Evolutionary conservation across 495 filamentous ascomycete genomes (phyloP), one percentile per base, ranked within the genome.

Genomic region (Chaetomidium leptoderma): DNA sequence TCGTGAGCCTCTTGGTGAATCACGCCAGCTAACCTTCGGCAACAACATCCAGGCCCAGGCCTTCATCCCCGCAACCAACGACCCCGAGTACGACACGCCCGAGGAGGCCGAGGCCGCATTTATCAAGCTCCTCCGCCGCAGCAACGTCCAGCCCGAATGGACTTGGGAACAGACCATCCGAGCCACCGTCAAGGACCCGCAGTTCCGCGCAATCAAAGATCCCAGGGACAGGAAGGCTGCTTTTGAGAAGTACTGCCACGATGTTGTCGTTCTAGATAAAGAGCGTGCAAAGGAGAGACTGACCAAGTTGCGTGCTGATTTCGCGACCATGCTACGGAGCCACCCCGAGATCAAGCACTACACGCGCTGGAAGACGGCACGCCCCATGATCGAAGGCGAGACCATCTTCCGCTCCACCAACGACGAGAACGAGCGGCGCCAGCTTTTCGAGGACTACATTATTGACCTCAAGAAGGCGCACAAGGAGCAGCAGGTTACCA

Each of bases 341-440:
- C 95, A 97, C 72, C 90, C 92, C 65, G 93, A 97, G 76, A 97
- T 99, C 70, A 95, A 92, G 74, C 85, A 96, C 63, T 97, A 96
- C 73, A 97, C 92, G 57, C 88, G 92, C 54, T 98, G 95, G 95
- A 97, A 90, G 80, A 97, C 89, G 30, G 92, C 92, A 55, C 86
- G 89, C 40, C 91, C 91, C 17, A 96, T 96, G 49, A 93, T 98
- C 66, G 89, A 97, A 72, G 88, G 87, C 48, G 93, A 98, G 77
- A 91, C 90, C 24, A 95, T 92, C 55, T 98, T 97, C 76, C 85
- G 90, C 58, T 90, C 91, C 32, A 90, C 92, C 35, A 87, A 87
- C 64, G 81, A 93, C 67, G 93, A 98, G 62, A 81, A 81, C 60
- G 93, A 97, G 73, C 86, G 93, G 55, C 88, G 88, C 42, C 89